phyloP scores from a whole-genome alignment of 345 rosid species.

The Microcos paniculata region DNA sequence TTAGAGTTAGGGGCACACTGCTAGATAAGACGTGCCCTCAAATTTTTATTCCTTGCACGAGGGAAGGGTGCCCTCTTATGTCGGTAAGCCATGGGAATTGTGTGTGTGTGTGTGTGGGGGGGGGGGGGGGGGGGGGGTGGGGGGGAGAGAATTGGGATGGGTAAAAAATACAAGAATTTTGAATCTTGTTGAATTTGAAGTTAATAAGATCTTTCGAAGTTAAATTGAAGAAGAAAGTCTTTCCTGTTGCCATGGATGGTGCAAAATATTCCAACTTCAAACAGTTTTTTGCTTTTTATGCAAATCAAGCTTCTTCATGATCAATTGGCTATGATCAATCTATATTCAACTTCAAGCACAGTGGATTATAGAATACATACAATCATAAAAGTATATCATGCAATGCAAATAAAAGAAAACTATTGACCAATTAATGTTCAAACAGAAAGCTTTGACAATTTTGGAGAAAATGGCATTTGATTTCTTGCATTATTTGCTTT shows the following conservation, averaged over 20 bases:
- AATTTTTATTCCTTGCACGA: slow-evolving; percentile 25
- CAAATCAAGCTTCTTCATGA: no score
- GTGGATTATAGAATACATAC: neutral
- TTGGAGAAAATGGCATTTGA: neutral
- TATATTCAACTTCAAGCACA: neutral
- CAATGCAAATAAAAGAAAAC: neutral
- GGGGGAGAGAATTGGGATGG: neutral
- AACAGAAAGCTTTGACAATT: neutral
- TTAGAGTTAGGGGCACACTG: neutral
- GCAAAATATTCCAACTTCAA: no score
- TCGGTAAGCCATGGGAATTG: neutral
- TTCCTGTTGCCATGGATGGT: no score
- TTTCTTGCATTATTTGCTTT: neutral
- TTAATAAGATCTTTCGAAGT: neutral
- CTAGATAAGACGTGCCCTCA: slow-evolving; percentile 17
- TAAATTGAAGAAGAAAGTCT: no score
- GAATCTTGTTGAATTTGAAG: neutral
- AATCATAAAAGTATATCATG: no score
- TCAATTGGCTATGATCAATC: neutral
- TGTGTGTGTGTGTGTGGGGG: no score
- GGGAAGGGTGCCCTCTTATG: slow-evolving; percentile 17
- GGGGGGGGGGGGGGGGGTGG: no score
- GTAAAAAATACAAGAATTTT: neutral
- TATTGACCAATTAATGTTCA: neutral
- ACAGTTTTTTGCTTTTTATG: no score